Conservation (phyloP, 1,139 yeast species). For the Candida buenavistaensis region DNA sequence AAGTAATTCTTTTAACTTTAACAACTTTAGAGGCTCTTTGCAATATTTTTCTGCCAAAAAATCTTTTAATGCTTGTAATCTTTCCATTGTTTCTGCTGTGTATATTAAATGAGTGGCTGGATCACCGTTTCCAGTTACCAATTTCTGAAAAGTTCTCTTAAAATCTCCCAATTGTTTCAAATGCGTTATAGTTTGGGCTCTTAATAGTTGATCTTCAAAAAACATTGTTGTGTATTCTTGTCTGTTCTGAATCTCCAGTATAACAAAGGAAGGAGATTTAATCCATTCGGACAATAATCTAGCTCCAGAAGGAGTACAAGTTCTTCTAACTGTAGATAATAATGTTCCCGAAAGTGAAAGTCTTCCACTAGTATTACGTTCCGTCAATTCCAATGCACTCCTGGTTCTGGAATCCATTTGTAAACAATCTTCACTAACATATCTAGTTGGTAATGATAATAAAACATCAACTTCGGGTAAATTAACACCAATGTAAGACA, state of each 20-base stretch:
- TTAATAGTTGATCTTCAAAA: conserved; percentile 35
- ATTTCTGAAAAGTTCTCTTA: conserved; percentile 37
- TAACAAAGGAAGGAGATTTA: conserved; percentile 71
- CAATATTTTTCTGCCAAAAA: conserved; percentile 21
- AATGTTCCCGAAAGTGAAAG: conserved; percentile 70
- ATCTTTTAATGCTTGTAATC: conserved; percentile 24
- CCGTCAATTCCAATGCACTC: conserved; percentile 72
- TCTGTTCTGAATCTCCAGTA: conserved; percentile 54
- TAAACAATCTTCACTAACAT: conserved; percentile 52
- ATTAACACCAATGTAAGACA: conserved; percentile 41
- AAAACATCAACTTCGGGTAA: conserved; percentile 41
- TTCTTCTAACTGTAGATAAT: conserved; percentile 63
- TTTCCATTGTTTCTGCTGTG: conserved; percentile 33
- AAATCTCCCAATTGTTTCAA: conserved; percentile 38
- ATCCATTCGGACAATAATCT: conserved; percentile 79
- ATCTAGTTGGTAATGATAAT: conserved; percentile 38
- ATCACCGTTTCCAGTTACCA: conserved; percentile 39
- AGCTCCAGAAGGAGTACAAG: conserved; percentile 81
- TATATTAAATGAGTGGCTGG: conserved; percentile 29
- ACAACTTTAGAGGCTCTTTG: conserved; percentile 11
- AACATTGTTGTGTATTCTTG: conserved; percentile 64
- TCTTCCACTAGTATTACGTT: conserved; percentile 53
- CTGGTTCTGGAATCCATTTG: conserved; percentile 84
- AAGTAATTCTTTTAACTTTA: conserved; percentile 21
- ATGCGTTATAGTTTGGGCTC: conserved; percentile 25